Conservation (phyloP, 371 early-diverging fungal genomes). For the Mucor irregularis region DNA sequence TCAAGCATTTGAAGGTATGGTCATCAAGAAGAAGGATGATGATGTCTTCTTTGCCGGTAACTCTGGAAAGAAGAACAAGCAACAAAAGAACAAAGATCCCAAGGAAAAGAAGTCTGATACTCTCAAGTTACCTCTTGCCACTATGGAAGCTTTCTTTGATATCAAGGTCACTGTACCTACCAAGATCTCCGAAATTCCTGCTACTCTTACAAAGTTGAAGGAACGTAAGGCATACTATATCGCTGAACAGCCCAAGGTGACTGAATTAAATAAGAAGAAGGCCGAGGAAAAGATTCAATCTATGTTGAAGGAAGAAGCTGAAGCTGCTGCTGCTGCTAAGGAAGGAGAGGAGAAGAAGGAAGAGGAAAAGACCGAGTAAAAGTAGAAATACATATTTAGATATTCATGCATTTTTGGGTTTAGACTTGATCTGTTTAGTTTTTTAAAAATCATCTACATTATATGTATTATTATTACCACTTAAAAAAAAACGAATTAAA, state of each 20-base stretch:
- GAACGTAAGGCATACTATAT: constrained; percentile 72
- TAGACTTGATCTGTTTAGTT: constrained; percentile 1
- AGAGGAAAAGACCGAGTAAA: not conserved
- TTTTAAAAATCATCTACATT: not conserved
- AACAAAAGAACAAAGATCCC: constrained; percentile 36
- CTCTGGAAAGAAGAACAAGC: constrained; percentile 47
- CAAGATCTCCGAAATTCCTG: constrained; percentile 66
- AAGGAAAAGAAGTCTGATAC: constrained; percentile 67
- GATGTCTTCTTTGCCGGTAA: constrained; percentile 72
- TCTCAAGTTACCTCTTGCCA: constrained; percentile 80
- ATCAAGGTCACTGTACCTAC: constrained; percentile 85
- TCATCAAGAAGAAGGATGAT: constrained; percentile 74
- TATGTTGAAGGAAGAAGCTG: constrained; percentile 59
- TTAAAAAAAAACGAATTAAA: not conserved
- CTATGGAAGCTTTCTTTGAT: constrained; percentile 80
- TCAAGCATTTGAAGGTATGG: constrained; percentile 60
- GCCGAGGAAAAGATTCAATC: constrained; percentile 84
- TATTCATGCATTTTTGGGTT: not conserved
- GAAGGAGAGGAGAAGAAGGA: constrained; percentile 5
- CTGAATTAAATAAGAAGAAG: constrained; percentile 83
- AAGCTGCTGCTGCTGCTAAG: constrained; percentile 24
- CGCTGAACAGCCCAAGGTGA: constrained; percentile 76
- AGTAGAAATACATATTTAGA: not conserved
- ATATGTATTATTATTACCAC: not conserved
- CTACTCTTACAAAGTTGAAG: constrained; percentile 70